Evolutionary conservation across 2,329 filamentous ascomycete genomes (phyloP), one percentile per base, ranked within the genome.

Genomic region (Dothistroma pini): DNA sequence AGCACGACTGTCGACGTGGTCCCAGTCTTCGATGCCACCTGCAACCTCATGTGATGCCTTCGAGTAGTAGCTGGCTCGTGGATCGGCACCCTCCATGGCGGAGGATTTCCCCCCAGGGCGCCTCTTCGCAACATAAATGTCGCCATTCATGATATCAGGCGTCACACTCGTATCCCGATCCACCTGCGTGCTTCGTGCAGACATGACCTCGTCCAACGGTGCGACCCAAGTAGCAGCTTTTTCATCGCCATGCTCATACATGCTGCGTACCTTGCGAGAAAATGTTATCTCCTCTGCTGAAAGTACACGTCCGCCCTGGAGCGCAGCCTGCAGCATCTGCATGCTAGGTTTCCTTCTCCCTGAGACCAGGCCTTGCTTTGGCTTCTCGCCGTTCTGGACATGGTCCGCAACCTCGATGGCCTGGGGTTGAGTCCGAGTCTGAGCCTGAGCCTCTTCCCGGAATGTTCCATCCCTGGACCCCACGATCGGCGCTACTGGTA

Each of bases 1-100:
- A 63, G 86, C 81, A 14, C 76, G 81, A 6, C 79, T 82, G 19
- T 82, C 77, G 11, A 88, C 75, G 71, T 87, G 80, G 62, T 84
- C 79, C 85, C 85, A 88, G 66, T 88, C 85, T 65, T 88, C 86
- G 54, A 87, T 80, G 2, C 86, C 86, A 8, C 86, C 86, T 22
- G 85, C 85, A 34, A 83, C 73, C 72, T 88, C 86, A 54, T 79
- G 76, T 11, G 80, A 76, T 64, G 86, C 82, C 65, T 81, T 67
- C 25, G 60, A 61, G 58, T 72, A 72, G 54, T 60, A 63, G 55
- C 66, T 68, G 14, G 61, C 51, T 58, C 56, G 60, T 57, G 54
- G 55, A 52, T 52, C 31, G 44, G 54, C 12, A 29, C 31, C 25
- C 38, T 52, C 62, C 51, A 53, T 29, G 3, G 31, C n/a, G 31